Percentiles rank a stretch among this genome's conserved stretches.
These are phyloP conservation scores for Cryptococcus sp. DNA, from an alignment of 1,284 basidiomycete genomes.

Conservation along the genomic window DNA sequence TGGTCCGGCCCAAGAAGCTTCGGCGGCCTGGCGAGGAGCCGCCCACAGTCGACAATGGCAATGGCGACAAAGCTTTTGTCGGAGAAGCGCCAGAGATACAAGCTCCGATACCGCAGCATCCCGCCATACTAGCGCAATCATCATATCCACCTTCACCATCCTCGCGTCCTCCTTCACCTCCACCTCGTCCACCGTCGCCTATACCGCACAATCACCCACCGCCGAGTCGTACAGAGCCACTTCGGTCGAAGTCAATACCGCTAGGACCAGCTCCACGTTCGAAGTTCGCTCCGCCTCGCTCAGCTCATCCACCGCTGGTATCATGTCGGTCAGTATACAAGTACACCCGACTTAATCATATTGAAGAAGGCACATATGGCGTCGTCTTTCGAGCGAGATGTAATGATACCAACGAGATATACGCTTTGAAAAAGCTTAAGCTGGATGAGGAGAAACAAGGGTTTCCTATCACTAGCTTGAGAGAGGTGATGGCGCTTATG, in stretches of 20 bases:
- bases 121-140: conserved; percentile 1
- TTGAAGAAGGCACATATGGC: conserved; percentile 98
- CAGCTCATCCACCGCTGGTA: conserved; percentile 69
- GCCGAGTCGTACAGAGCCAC: background rate
- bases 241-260: conserved; percentile 2
- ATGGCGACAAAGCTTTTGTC: no score
- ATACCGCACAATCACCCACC: conserved; percentile 9
- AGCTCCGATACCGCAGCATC: no score
- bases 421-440: conserved; percentile 97
- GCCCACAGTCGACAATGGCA: no score
- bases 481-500: conserved; percentile 95
- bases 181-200: conserved; percentile 1
- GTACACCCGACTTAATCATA: conserved; percentile 93
- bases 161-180: conserved; percentile 1
- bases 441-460: conserved; percentile 97
- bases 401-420: conserved; percentile 89
- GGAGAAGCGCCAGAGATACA: no score
- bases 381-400: conserved; percentile 94
- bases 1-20: conserved; percentile 42
- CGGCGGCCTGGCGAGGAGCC: conserved; percentile 21
- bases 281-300: conserved; percentile 66
- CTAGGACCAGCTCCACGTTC: conserved; percentile 33
- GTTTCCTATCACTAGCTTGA: conserved; percentile 94
- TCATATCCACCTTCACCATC: conserved; percentile 5
- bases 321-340: conserved; percentile 88